phyloP scores from a whole-genome alignment of 2,329 filamentous ascomycete genomes.

The Colletotrichum zoysiae region DNA sequence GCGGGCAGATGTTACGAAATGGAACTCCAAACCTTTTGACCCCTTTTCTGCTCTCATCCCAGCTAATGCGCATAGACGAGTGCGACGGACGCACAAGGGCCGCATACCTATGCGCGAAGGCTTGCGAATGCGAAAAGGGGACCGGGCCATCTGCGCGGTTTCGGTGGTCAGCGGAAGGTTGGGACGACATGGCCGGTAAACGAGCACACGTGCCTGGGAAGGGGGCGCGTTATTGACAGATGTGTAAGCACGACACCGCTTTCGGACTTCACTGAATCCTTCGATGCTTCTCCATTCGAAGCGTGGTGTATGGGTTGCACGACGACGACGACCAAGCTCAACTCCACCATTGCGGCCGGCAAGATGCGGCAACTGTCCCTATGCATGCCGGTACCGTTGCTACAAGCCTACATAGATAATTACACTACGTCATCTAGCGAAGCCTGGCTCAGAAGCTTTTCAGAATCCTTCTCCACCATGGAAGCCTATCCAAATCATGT shows the following conservation, averaged over 20 bases:
- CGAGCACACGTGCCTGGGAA: not conserved
- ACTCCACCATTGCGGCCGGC: not conserved
- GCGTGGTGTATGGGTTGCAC: not conserved
- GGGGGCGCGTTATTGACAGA: too few species aligned
- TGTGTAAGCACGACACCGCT: not conserved
- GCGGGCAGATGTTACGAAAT: not conserved
- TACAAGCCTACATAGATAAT: too few species aligned
- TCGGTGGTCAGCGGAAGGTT: not conserved
- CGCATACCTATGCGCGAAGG: conserved; percentile 3
- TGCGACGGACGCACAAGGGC: not conserved
- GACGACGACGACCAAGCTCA: not conserved
- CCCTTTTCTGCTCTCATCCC: not conserved
- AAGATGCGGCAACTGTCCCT: not conserved
- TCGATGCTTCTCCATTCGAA: not conserved
- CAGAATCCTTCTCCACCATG: conserved; percentile 60
- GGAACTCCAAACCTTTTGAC: not conserved
- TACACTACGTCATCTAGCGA: not conserved
- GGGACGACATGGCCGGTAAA: not conserved
- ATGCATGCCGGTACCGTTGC: not conserved
- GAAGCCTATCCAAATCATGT: conserved; percentile 42
- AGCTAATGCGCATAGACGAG: conserved; percentile 11
- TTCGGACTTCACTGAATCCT: not conserved
- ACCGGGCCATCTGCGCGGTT: not conserved
- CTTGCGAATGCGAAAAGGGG: conserved; percentile 20
- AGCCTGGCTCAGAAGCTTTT: conserved; percentile 53